These are phyloP conservation scores for Inga leiocalycina DNA, from an alignment of 306 rosid genomes.

Conservation along the genomic window DNA sequence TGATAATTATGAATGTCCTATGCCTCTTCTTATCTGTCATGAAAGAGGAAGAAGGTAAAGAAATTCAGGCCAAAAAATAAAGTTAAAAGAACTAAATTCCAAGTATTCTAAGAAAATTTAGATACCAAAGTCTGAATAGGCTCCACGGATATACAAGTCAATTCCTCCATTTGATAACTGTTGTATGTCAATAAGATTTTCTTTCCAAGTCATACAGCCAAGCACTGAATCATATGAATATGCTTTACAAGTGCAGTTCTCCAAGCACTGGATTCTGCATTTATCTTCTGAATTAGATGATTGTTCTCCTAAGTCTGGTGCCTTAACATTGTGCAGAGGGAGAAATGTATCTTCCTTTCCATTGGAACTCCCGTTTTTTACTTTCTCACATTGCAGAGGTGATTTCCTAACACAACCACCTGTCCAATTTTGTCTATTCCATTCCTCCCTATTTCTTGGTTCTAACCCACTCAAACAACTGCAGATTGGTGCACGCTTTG, in stretches of 20 bases:
- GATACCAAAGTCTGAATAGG: not conserved
- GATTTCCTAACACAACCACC: not conserved
- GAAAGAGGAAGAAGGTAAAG: not conserved
- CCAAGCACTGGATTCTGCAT: not conserved
- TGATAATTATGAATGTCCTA: no score
- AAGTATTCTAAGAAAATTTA: no score
- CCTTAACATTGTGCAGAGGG: not conserved
- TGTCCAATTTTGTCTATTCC: not conserved
- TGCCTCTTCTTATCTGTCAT: not conserved
- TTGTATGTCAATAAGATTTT: not conserved
- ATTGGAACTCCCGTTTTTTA: not conserved
- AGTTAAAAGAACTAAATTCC: not conserved
- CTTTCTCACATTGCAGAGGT: not conserved
- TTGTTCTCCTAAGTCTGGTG: not conserved
- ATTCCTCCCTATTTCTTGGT: not conserved
- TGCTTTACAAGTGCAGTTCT: not conserved
- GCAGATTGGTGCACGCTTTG: not conserved
- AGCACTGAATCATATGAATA: not conserved
- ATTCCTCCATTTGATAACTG: not conserved
- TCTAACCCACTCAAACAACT: not conserved
- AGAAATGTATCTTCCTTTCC: not conserved
- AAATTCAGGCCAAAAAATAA: not conserved
- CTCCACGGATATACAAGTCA: not conserved
- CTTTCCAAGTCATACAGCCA: not conserved
- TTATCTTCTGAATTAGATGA: not conserved